phyloP scores from a whole-genome alignment of 768 basidiomycete species.

The Lyophyllum shimeji region DNA sequence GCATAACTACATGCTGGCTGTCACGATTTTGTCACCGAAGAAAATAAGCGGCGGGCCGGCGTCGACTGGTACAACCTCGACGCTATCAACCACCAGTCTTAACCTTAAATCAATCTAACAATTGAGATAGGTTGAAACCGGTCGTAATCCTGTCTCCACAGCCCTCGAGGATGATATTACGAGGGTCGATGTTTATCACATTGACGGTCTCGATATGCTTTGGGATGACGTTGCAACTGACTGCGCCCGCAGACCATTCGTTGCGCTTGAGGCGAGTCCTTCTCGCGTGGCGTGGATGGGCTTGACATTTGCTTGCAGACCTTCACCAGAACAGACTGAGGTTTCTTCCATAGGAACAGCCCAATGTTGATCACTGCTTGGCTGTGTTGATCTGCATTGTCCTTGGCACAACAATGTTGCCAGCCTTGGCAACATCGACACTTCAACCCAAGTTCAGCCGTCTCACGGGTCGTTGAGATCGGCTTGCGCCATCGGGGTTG shows the following conservation, averaged over 20 bases:
- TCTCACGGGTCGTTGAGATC: too few species aligned
- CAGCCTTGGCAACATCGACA: too few species aligned
- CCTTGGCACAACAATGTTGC: too few species aligned
- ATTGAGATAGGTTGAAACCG: background rate
- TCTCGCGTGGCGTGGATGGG: background rate
- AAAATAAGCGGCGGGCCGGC: background rate
- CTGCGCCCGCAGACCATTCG: background rate
- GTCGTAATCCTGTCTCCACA: background rate
- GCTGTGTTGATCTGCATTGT: too few species aligned
- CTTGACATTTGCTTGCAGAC: background rate
- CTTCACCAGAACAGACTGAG: background rate
- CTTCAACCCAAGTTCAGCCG: too few species aligned
- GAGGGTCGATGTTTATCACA: too few species aligned
- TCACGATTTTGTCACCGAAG: background rate
- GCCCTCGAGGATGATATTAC: background rate
- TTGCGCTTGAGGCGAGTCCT: background rate
- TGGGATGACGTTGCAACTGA: background rate
- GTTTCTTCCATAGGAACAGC: background rate
- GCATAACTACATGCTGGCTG: too few species aligned
- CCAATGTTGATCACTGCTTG: background rate
- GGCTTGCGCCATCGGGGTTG: too few species aligned
- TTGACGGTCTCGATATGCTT: too few species aligned
- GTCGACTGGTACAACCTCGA: background rate
- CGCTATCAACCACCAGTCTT: background rate
- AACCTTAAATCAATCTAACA: background rate